Evolutionary conservation across 2,329 filamentous ascomycete species (phyloP).

Genomic region (Pseudophaeomoniella oleicola): DNA sequence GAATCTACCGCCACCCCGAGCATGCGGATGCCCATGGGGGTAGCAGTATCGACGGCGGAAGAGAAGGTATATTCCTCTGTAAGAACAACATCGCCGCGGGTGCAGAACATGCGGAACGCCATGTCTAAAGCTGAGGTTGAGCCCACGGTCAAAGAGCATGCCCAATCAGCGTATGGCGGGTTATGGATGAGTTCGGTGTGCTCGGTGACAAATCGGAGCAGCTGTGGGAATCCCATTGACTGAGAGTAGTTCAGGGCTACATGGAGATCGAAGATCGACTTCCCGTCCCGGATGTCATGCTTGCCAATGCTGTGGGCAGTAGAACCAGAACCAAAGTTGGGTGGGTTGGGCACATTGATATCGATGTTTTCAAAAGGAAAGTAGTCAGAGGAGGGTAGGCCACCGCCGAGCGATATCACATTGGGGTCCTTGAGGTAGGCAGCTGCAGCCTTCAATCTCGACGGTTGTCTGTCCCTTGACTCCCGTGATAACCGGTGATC

Average conservation of each 20-base stretch:
- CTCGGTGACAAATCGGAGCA: conserved; percentile 83
- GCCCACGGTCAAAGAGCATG: conserved; percentile 66
- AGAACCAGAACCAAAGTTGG: conserved; percentile 53
- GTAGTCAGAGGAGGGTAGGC: conserved; percentile 74
- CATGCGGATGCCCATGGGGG: conserved; percentile 46
- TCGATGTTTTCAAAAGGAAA: conserved; percentile 78
- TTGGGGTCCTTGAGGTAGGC: conserved; percentile 63
- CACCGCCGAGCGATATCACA: conserved; percentile 83
- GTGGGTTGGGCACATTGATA: conserved; percentile 56
- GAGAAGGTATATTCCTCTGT: conserved; percentile 89
- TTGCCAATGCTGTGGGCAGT: conserved; percentile 55
- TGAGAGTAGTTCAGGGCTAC: conserved; percentile 91
- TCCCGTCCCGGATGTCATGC: conserved; percentile 59
- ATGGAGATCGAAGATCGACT: conserved; percentile 54
- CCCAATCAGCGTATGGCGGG: conserved; percentile 85
- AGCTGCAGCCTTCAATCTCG: conserved; percentile 71
- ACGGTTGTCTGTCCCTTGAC: conserved; percentile 41
- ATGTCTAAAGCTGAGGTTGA: conserved; percentile 79
- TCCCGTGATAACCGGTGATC: conserved; percentile 55
- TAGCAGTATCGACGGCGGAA: conserved; percentile 53
- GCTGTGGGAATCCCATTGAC: conserved; percentile 68
- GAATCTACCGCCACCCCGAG: conserved; percentile 50
- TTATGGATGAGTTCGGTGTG: conserved; percentile 84
- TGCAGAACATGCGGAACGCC: conserved; percentile 65
- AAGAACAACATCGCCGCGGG: conserved; percentile 61